phyloP scores from a whole-genome alignment of 805 yeast species.

The Kodamaea nitidulidarum region DNA sequence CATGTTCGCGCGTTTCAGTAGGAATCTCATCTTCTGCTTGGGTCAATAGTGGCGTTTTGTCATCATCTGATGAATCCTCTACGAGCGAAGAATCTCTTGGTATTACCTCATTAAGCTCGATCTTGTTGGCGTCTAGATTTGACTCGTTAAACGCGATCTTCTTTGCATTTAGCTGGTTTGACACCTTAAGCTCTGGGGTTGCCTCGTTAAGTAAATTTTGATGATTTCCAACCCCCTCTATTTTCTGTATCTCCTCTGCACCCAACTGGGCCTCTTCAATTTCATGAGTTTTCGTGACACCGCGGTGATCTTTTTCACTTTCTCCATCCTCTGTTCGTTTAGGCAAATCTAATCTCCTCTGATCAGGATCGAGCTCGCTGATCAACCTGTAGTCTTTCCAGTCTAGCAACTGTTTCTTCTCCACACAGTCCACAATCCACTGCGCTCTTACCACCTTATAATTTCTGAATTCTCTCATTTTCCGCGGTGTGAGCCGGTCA shows the following conservation, averaged over 20 bases:
- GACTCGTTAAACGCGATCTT: too few species aligned
- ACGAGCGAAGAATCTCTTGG: too few species aligned
- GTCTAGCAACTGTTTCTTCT: conserved; percentile 43
- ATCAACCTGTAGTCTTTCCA: conserved; percentile 69
- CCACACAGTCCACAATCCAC: conserved; percentile 73
- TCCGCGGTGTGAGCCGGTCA: conserved; percentile 70
- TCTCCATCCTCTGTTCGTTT: conserved; percentile 1
- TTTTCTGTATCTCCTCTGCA: too few species aligned
- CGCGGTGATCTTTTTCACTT: too few species aligned
- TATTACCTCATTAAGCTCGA: too few species aligned
- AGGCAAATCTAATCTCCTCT: conserved; percentile 29
- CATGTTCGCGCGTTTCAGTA: conserved; percentile 8
- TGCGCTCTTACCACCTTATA: conserved; percentile 75
- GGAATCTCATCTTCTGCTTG: conserved; percentile 12
- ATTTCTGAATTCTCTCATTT: conserved; percentile 58
- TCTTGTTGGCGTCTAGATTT: too few species aligned
- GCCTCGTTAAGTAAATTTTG: too few species aligned
- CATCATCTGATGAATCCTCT: too few species aligned
- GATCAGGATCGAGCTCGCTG: conserved; percentile 51
- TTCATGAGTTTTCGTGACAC: conserved; percentile 5
- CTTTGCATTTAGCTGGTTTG: too few species aligned
- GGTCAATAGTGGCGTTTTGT: conserved; percentile 10
- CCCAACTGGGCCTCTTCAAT: too few species aligned
- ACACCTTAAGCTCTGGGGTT: too few species aligned
- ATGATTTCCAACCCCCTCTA: too few species aligned